Evolutionary conservation across 495 filamentous ascomycete species (phyloP), one percentile per base, ranked within the genome.

Genomic region (Aspergillus nanangensis): DNA sequence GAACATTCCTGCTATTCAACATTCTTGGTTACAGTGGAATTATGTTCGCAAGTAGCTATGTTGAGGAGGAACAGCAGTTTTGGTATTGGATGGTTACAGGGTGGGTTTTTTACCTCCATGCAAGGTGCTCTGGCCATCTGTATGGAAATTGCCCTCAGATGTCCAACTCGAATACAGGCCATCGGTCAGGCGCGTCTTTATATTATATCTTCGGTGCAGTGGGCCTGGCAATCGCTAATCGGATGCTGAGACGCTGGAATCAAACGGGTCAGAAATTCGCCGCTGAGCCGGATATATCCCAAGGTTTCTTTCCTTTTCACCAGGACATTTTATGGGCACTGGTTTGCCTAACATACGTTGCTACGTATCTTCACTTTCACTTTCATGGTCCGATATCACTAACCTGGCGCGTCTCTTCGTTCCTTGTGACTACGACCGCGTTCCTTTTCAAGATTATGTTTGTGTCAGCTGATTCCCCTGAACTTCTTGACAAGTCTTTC

Each of bases 11-110:
- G 41, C 27, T 54, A 4, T 42, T 65, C n/a, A 57, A 57, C 45
- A 46, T 79, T 1, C 8, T 83, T 1, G 58, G 78, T 0, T 95
- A 96, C 60, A 80, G 83, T 8, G 60, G 76, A 23, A 91, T 95
- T 84, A 97, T 96, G 90, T 97, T 97, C 66, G 90, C 91, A 22
- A 95, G 87, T 62, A 96, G 90, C 60, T 97, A 90, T 58, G 88
- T 99, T 19, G 93, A 99, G 60, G 93, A 99, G 64, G 93, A 99
- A 60, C 93, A 97, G 19, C 86, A 96, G 50, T 96, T 95, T 63
- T 99, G 93, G 93, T 96, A 97, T 63, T 95, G 91, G 90, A 60
- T 79, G 14, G 80, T 85, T 10, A 83, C 87, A 0, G 83, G 77
- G 2, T 99, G 90, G 90, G 67, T 87, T 33, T 66, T 77, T 35